Evolutionary conservation across 108 stramenopile species (phyloP).

Genomic region (Tribonema minus): DNA sequence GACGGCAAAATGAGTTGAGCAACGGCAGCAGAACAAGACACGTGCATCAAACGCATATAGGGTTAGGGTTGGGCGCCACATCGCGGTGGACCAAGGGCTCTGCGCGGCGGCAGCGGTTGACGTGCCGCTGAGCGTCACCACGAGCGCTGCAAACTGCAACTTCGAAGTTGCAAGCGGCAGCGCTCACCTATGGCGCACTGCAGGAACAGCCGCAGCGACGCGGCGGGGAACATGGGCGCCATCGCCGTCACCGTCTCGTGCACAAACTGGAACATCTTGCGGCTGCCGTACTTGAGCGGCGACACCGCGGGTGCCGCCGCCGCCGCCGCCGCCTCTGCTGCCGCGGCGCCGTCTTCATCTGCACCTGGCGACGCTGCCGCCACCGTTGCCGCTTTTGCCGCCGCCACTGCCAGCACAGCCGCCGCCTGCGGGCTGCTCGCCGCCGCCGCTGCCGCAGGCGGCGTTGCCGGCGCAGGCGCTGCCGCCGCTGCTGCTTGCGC

Average conservation of each 20-base stretch:
- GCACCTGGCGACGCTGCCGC: not conserved
- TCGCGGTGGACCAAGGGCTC: too few relatives aligned
- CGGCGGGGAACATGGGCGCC: slow-evolving; percentile 67
- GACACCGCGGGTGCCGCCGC: slow-evolving; percentile 4
- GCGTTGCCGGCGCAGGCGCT: not conserved
- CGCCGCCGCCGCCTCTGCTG: not conserved
- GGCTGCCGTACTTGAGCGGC: slow-evolving; percentile 58
- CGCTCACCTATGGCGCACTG: slow-evolving; percentile 69
- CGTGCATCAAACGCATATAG: too few relatives aligned
- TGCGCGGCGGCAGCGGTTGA: too few relatives aligned
- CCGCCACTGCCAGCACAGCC: not conserved
- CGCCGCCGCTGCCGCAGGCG: not conserved
- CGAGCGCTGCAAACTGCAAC: too few relatives aligned
- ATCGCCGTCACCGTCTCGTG: slow-evolving; percentile 80
- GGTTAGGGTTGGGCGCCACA: too few relatives aligned
- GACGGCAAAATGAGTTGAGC: too few relatives aligned
- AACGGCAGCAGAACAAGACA: too few relatives aligned
- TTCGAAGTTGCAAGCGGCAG: too few relatives aligned
- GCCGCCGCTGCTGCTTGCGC: not conserved
- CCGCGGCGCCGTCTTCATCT: not conserved
- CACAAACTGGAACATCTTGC: slow-evolving; percentile 87
- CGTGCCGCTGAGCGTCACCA: too few relatives aligned
- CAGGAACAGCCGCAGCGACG: slow-evolving; percentile 74
- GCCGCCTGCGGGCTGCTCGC: not conserved
- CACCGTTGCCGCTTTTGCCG: not conserved